These are phyloP conservation scores for Apiospora malaysiana DNA, from an alignment of 2,329 filamentous ascomycete genomes.

Conservation along the genomic window DNA sequence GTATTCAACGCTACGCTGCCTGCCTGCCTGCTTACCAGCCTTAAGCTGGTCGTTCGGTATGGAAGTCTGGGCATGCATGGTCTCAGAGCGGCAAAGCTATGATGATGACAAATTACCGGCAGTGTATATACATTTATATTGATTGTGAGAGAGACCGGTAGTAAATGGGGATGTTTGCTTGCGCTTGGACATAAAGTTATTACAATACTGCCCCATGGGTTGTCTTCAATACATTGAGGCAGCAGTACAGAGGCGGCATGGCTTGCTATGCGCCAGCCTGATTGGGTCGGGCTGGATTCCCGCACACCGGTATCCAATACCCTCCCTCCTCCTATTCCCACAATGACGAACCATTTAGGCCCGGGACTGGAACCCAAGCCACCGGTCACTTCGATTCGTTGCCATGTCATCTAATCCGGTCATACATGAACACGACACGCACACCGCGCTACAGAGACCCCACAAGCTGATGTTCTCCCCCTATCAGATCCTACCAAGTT, in stretches of 20 bases:
- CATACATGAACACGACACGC: neutral
- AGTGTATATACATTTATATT: too few species aligned
- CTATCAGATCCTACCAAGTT: neutral
- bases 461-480: neutral
- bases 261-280: neutral
- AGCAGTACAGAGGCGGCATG: neutral
- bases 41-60: neutral
- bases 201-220: neutral
- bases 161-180: neutral
- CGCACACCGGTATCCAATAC: neutral
- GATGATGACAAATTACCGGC: neutral
- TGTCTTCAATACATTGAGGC: neutral
- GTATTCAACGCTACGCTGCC: neutral
- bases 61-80: neutral
- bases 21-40: neutral
- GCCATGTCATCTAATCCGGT: neutral
- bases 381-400: neutral
- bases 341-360: neutral
- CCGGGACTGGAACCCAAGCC: neutral
- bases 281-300: neutral
- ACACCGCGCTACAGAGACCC: neutral
- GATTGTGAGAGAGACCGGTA: neutral
- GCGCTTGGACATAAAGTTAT: too few species aligned
- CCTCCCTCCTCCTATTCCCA: neutral
- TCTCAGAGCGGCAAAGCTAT: neutral